Base-by-base conservation (phyloP, 192 early-diverging fungal species). In the Coemansia sp. region DNA sequence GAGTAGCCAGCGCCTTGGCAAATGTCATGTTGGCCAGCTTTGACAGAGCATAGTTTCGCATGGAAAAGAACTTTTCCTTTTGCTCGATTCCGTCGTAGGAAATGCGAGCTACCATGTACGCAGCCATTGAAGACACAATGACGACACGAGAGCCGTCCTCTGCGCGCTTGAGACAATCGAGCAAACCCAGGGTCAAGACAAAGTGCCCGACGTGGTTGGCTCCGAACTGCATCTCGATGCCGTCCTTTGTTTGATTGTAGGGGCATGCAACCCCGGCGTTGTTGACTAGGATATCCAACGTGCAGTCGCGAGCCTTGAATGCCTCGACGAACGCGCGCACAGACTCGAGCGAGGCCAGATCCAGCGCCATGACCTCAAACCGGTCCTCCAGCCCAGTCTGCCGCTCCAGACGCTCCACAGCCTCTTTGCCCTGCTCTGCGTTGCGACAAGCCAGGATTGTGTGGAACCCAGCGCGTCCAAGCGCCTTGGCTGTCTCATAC, bases 191-290 rank as follows among this genome's bases (percentile, higher is more conserved):
- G n/a, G 64, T 83, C 56, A 83, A 64, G 0, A 49, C 60, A 59
- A 70, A 71, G 22, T 72, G 77, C 20, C 72, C 87, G n/a, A 90
- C 37, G 51, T 89, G 86, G 73, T 90, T 90, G 15, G 86, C 85
- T 2, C 70, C 76, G 32, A 88, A 82, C 57, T 89, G 87, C 36
- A 60, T 46, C 65, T 89, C 89, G 29, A 90, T 85, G n/a, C 84
- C 85, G 22, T 90, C 79, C 14, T 43, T 63, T 40, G 81, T 67
- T 19, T 84, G 74, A 2, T 58, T 53, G 42, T 74, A 87, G 4
- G 88, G 86, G 14, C 65, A 40, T n/a, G 67, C 67, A 86, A 90
- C 84, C 17, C 84, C 84, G 20, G 73, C 73, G 32, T 76, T 79
- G 68, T 42, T 45, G 35, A 79, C 65, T 19, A 79, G 51, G 5